Evolutionary conservation across 345 rosid genomes (phyloP).

Genomic region (Citrus glauca): DNA sequence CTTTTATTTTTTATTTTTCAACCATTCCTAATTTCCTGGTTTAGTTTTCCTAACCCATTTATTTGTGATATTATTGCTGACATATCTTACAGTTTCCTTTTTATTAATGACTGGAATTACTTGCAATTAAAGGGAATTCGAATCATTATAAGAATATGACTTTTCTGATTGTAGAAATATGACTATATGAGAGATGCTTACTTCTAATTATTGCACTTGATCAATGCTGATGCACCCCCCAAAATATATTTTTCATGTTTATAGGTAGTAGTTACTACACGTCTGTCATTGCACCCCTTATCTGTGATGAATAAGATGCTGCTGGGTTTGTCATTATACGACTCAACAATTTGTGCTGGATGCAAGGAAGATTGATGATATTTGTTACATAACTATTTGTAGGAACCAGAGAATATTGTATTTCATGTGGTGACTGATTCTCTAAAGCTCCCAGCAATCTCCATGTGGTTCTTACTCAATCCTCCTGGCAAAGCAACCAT

Average conservation of each 20-base stretch:
- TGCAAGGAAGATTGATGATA: conserved; percentile 1
- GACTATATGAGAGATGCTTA: not conserved
- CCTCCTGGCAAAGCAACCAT: conserved; percentile 59
- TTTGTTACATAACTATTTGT: conserved; percentile 25
- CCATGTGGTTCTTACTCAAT: conserved; percentile 85
- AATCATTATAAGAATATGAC: not conserved
- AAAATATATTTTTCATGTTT: not conserved
- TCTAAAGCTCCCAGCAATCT: conserved; percentile 79
- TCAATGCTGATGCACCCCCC: not conserved
- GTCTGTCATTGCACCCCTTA: not conserved
- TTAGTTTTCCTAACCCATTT: not conserved
- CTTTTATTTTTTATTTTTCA: not conserved
- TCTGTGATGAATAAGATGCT: not conserved
- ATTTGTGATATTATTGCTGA: not conserved
- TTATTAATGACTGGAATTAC: not conserved
- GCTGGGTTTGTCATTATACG: not conserved
- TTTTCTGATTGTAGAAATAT: not conserved
- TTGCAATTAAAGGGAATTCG: not conserved
- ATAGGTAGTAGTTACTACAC: not conserved
- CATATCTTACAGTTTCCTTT: not conserved
- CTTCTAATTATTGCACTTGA: not conserved
- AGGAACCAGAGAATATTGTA: conserved; percentile 71
- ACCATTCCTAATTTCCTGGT: not conserved
- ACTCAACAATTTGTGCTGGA: not conserved
- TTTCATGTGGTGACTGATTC: conserved; percentile 84